Conservation (phyloP, 805 yeast genomes). For the Myxozyma udenii region DNA sequence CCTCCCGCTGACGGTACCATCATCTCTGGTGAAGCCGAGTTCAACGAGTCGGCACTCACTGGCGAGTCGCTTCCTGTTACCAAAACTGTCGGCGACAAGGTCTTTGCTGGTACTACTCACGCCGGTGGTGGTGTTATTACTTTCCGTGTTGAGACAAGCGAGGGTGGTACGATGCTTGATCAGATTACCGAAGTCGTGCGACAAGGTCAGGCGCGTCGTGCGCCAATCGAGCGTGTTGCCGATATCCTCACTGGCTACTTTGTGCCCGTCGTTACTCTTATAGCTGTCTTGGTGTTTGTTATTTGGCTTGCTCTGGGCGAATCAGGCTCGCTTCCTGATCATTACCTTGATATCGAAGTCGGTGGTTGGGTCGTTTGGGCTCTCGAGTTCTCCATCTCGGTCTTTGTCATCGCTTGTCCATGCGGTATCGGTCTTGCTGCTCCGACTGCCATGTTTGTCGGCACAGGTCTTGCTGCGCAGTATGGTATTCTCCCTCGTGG, state of each 20-base stretch:
- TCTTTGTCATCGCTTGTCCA: slow-evolving; percentile 81
- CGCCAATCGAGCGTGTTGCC: slow-evolving; percentile 70
- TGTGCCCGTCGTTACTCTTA: slow-evolving; percentile 62
- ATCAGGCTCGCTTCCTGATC: slow-evolving; percentile 51
- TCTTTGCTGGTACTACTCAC: slow-evolving; percentile 71
- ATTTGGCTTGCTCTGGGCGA: slow-evolving; percentile 63
- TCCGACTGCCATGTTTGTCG: slow-evolving; percentile 78
- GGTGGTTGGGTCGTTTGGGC: slow-evolving; percentile 82
- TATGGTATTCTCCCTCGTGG: slow-evolving; percentile 73
- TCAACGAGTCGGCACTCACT: slow-evolving; percentile 86
- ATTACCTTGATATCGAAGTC: slow-evolving; percentile 58
- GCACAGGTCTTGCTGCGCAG: slow-evolving; percentile 74
- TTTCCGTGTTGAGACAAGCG: slow-evolving; percentile 55
- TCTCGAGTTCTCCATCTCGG: slow-evolving; percentile 70
- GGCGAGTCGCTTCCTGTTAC: slow-evolving; percentile 71
- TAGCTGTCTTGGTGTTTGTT: slow-evolving; percentile 64
- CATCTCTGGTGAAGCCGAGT: slow-evolving; percentile 67
- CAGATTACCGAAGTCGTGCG: slow-evolving; percentile 68
- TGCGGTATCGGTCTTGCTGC: slow-evolving; percentile 85
- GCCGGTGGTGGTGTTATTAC: slow-evolving; percentile 53
- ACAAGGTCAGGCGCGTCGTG: slow-evolving; percentile 67
- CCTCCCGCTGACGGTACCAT: slow-evolving; percentile 77
- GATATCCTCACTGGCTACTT: slow-evolving; percentile 66
- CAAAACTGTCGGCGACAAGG: slow-evolving; percentile 59
- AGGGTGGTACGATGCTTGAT: slow-evolving; percentile 64